phyloP scores from a whole-genome alignment of 495 filamentous ascomycete species.

The Xeromyces bisporus region DNA sequence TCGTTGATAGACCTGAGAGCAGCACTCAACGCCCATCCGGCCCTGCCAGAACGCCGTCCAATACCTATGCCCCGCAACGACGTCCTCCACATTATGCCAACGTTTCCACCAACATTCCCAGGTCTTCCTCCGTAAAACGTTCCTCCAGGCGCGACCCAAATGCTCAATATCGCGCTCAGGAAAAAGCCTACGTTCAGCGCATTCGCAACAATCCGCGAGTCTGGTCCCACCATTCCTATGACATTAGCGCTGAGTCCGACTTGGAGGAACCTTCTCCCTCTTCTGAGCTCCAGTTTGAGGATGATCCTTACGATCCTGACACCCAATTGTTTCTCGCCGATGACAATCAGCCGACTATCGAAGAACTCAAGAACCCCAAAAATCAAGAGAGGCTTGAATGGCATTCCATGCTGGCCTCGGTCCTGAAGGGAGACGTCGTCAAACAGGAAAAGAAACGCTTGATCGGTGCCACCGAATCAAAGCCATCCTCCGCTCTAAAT shows the following conservation, averaged over 20 bases:
- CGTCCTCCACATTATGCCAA: slow-evolving; percentile 46
- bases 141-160: slow-evolving; percentile 45
- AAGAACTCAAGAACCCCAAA: slow-evolving; percentile 73
- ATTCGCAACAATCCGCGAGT: slow-evolving; percentile 53
- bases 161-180: slow-evolving; percentile 67
- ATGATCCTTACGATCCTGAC: slow-evolving; percentile 80
- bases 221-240: slow-evolving; percentile 51
- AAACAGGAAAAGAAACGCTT: slow-evolving; percentile 93
- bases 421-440: slow-evolving; percentile 91
- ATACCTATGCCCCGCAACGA: slow-evolving; percentile 60
- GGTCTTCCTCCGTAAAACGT: slow-evolving; percentile 37
- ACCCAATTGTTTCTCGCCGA: slow-evolving; percentile 78
- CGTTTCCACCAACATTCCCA: slow-evolving; percentile 31
- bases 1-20: slow-evolving; percentile 15
- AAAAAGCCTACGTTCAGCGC: slow-evolving; percentile 65
- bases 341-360: slow-evolving; percentile 69
- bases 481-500: slow-evolving; percentile 53
- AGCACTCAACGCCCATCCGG: slow-evolving; percentile 40
- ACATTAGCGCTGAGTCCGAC: slow-evolving; percentile 55
- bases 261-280: slow-evolving; percentile 81
- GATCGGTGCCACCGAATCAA: slow-evolving; percentile 65
- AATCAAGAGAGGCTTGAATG: slow-evolving; percentile 90
- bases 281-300: slow-evolving; percentile 63
- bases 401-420: slow-evolving; percentile 94
- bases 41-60: slow-evolving; percentile 49